Conservation (phyloP, 768 basidiomycete species). For the Hericium rajendrae region DNA sequence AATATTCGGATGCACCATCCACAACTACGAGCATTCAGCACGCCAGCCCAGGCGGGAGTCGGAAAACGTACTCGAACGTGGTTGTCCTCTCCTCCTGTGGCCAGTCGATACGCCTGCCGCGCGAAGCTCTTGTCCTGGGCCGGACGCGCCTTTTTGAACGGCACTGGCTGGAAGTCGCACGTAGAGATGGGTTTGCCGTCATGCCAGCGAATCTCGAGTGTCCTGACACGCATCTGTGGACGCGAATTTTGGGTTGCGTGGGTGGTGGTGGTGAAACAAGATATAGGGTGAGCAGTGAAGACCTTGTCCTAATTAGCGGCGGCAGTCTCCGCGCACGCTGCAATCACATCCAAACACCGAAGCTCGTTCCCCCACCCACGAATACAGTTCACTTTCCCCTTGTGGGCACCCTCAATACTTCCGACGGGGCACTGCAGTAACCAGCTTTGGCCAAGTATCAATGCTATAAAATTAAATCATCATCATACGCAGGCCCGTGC, state of each 20-base stretch:
- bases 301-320: conserved; percentile 1
- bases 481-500: no score
- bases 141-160: conserved; percentile 76
- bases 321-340: neutral
- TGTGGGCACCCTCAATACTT: no score
- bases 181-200: conserved; percentile 93
- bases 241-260: conserved; percentile 5
- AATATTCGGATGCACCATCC: conserved; percentile 93
- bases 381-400: neutral
- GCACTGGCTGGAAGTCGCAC: conserved; percentile 86
- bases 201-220: conserved; percentile 94
- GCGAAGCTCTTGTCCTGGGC: conserved; percentile 45
- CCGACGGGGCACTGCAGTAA: neutral
- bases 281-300: neutral
- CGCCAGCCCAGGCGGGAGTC: neutral
- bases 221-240: conserved; percentile 67
- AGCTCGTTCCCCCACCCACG: neutral
- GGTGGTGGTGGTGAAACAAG: neutral
- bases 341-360: neutral
- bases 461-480: no score
- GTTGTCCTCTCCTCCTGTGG: conserved; percentile 94
- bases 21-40: conserved; percentile 42
- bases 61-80: conserved; percentile 76
- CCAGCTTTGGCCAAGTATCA: neutral
- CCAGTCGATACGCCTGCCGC: conserved; percentile 77